Percentiles rank a stretch among this genome's conserved stretches.
Conservation (phyloP, 176 grass and related monocot genomes). For the Oropetium thomaeum region DNA sequence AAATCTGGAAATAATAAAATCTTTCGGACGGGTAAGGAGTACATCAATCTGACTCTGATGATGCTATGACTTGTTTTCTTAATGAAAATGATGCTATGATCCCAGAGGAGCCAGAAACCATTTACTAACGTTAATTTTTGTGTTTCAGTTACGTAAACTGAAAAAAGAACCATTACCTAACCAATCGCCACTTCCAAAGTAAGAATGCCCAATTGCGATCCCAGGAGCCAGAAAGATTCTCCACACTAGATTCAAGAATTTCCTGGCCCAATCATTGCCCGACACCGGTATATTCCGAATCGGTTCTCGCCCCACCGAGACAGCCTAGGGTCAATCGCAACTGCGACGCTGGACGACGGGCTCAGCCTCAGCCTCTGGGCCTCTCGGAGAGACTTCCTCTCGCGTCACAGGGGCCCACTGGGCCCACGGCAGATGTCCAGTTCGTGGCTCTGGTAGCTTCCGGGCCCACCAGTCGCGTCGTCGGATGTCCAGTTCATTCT, state of each 20-base stretch:
- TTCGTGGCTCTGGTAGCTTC: conserved; percentile 5
- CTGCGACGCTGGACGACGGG: conserved; percentile 35
- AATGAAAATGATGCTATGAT: too few species aligned
- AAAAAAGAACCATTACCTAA: not conserved
- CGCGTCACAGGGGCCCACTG: not conserved
- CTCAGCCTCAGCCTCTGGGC: conserved; percentile 18
- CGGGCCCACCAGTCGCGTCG: conserved; percentile 11
- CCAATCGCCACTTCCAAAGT: not conserved
- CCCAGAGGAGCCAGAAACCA: too few species aligned
- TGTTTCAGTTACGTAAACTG: too few species aligned
- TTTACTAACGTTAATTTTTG: too few species aligned
- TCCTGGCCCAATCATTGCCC: not conserved
- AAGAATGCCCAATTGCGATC: conserved; percentile 1
- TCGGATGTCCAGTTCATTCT: too few species aligned
- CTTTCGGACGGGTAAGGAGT: too few species aligned
- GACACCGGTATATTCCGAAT: not conserved
- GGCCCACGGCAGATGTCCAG: not conserved
- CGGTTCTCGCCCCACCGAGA: conserved; percentile 12
- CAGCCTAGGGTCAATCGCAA: not conserved
- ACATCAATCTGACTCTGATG: too few species aligned
- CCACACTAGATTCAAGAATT: conserved; percentile 3
- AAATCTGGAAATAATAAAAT: too few species aligned
- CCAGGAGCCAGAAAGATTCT: conserved; percentile 22
- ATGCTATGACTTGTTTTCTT: too few species aligned
- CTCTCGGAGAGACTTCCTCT: conserved; percentile 14